Evolutionary conservation across 768 basidiomycete species (phyloP), one percentile per base, ranked within the genome.

Genomic region (Suillus fuscotomentosus): DNA sequence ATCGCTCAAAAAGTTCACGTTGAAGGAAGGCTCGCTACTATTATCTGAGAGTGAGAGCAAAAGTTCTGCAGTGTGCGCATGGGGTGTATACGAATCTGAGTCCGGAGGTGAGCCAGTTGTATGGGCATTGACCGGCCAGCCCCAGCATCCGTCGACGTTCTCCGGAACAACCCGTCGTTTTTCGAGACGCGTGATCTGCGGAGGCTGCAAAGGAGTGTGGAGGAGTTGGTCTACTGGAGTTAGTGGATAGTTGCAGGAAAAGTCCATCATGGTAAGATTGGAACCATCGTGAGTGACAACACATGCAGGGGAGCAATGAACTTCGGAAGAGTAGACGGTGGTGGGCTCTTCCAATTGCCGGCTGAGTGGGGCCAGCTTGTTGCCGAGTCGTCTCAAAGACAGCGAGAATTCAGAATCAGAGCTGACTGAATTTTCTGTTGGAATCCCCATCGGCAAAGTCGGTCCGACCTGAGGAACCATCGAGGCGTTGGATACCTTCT

Each of bases 301-400:
- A 38, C 63, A 69, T 66, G 36, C 69, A 51, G 62, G 63, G 57
- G 67, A 63, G 42, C 63, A 65, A 50, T 50, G 24, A n/a, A 60
- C 60, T 34, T 63, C 63, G 62, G 65, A 50, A 64, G 67, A 36
- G 36, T 66, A 53, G 20, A 43, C 47, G 34, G 62, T 47, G 43
- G 69, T 65, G 61, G 69, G 70, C 15, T 67, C 64, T 17, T 70
- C 70, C 51, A 67, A 48, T 24, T 70, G 73, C 57, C 69, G 66
- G 43, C 61, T 62, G 11, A 73, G 65, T 22, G 61, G 45, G 53
- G 79, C 71, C 50, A 70, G 68, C 27, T 75, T 77, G 20, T 75
- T 72, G 55, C 74, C 65, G 42, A 75, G 67, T 22, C 72, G 76
- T n/a, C 73, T 71, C 63, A 68, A 72, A 24, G 79, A 75, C 65